These are phyloP conservation scores for Solanum chilense DNA, from an alignment of 257 asterid genomes.

Conservation along the genomic window DNA sequence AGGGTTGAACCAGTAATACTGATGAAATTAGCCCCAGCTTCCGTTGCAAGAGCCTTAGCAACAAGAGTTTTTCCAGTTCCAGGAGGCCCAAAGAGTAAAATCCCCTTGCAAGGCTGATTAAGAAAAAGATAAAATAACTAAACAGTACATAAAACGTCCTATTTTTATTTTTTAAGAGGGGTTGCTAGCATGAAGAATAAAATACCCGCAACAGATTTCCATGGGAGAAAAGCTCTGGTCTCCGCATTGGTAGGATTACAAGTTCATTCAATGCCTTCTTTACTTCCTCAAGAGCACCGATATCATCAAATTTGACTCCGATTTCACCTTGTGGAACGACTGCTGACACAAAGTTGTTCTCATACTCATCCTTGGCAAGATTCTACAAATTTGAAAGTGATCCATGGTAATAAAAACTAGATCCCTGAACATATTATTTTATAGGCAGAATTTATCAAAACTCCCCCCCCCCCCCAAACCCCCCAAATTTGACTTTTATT, in stretches of 20 bases:
- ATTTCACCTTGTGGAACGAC: slow-evolving; percentile 97
- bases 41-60: slow-evolving; percentile 98
- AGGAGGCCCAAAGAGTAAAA: slow-evolving; percentile 97
- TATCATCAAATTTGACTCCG: slow-evolving; percentile 90
- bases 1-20: slow-evolving; percentile 96
- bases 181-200: background rate
- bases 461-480: background rate
- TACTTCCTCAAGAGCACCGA: slow-evolving; percentile 98
- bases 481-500: background rate
- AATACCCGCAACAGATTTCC: slow-evolving; percentile 93
- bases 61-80: slow-evolving; percentile 99
- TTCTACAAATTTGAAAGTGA: slow-evolving; percentile 39
- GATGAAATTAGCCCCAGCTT: slow-evolving; percentile 95
- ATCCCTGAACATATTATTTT: background rate
- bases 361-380: slow-evolving; percentile 96
- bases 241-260: slow-evolving; percentile 92
- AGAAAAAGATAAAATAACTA: background rate
- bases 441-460: background rate
- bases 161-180: background rate
- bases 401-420: background rate
- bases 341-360: slow-evolving; percentile 87
- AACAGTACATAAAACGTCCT: background rate
- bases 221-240: slow-evolving; percentile 93
- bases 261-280: slow-evolving; percentile 88
- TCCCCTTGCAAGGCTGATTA: slow-evolving; percentile 97